Base-by-base conservation (phyloP, 2,329 filamentous ascomycete genomes). In the Colletotrichum tropicicola region DNA sequence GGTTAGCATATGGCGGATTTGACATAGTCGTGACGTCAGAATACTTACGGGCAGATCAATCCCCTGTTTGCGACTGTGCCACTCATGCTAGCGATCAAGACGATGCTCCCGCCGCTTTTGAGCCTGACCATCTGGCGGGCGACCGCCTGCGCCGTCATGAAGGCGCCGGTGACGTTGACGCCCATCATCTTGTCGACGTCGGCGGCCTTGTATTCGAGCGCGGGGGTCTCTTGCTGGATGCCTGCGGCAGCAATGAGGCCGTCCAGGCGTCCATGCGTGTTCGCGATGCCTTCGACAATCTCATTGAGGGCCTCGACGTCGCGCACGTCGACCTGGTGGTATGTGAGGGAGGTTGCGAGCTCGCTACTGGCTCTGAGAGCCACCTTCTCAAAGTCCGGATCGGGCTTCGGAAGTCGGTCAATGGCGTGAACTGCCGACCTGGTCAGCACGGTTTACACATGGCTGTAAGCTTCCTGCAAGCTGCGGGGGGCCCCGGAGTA, bases 91-190 rank as follows among this genome's bases (percentile, higher is more conserved):
- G 85, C 89, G 72, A 92, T 89, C 72, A 92, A 77, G 13, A 87
- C 86, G 65, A 92, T 86, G 73, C 87, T 91, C 0, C 89, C 89
- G 6, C 81, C 79, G 25, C 79, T 82, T 61, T 86, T 83, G 27
- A 87, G 81, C 53, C 84, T 83, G 21, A 89, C 80, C 85, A 92
- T 89, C 75, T 96, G 91, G 59, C 90, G 86, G 32, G 94, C 94
- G n/a, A 93, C 92, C 19, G 93, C 93, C 82, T 95, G 92, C 25
- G 93, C 93, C 68, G 93, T 97, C 86, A 94, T 88, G 79, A 93
- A 92, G 27, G 86, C 89, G 12, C 94, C 94, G n/a, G 89, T 96
- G 70, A 97, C 85, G 78, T 98, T 97, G 73, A 95, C 90, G 72
- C 91, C 87, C 77, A 97, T 85, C 83, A 97, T 92, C 77, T 89